Percentiles rank a stretch among this genome's conserved stretches.
Conservation (phyloP, 1,284 basidiomycete genomes). For the Calocybe gambosa region DNA sequence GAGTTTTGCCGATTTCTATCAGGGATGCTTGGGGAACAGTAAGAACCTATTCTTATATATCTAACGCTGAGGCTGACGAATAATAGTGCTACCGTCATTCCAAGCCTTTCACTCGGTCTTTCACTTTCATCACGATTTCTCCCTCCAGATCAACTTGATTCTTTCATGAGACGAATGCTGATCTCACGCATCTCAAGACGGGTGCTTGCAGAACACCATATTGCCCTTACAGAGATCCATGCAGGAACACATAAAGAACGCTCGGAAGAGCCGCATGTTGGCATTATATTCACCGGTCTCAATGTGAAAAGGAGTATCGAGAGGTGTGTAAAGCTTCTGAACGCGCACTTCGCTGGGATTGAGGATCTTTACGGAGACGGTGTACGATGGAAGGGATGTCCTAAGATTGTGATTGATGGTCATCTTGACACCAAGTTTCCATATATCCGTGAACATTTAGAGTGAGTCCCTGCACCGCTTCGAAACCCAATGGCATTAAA, state of each 20-base stretch:
- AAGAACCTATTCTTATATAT: constrained; percentile 18
- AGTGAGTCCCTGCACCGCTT: constrained; percentile 38
- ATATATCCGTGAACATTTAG: constrained; percentile 86
- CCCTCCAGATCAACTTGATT: constrained; percentile 72
- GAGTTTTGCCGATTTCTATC: constrained; percentile 71
- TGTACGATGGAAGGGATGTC: constrained; percentile 36
- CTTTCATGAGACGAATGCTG: constrained; percentile 89
- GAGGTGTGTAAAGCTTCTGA: constrained; percentile 59
- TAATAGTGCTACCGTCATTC: constrained; percentile 66
- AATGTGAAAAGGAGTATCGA: constrained; percentile 68
- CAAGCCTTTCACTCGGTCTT: constrained; percentile 69
- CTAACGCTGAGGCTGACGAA: neutral
- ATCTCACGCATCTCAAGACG: constrained; percentile 85
- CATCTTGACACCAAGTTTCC: constrained; percentile 71
- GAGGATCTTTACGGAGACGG: constrained; percentile 33
- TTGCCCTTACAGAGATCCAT: constrained; percentile 68
- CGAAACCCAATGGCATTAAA: neutral
- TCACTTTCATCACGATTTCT: constrained; percentile 77
- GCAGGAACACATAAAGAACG: constrained; percentile 29
- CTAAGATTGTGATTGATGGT: constrained; percentile 70
- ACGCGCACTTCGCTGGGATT: constrained; percentile 39
- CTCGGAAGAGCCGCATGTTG: constrained; percentile 61
- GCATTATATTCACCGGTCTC: constrained; percentile 80
- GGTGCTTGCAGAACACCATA: constrained; percentile 86
- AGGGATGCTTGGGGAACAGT: constrained; percentile 74